Evolutionary conservation across 169 alveolate genomes (phyloP).

Genomic region (Plasmodium yoelii): DNA sequence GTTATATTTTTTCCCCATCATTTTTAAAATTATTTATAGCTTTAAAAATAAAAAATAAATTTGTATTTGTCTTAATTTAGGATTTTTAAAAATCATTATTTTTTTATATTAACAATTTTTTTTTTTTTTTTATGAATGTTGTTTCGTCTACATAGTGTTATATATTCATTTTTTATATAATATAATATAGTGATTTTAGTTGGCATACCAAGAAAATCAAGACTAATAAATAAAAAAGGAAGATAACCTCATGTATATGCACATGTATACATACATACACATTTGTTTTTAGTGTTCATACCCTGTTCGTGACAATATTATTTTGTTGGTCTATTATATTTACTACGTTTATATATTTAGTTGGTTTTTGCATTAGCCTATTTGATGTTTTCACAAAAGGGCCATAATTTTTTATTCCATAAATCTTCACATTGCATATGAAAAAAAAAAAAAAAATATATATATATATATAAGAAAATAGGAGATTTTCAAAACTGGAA

Average conservation of each 20-base stretch:
- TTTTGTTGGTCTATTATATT: no score
- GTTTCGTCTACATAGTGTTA: neutral
- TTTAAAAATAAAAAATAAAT: slow-evolving; percentile 34
- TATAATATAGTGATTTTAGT: slow-evolving; percentile 12
- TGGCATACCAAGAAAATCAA: no score
- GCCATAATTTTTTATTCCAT: no score
- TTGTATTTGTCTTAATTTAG: slow-evolving; percentile 13
- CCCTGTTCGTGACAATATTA: no score
- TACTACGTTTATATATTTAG: no score
- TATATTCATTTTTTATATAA: slow-evolving; percentile 18
- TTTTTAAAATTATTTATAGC: slow-evolving; percentile 37
- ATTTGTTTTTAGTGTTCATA: neutral
- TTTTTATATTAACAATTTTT: slow-evolving; percentile 7
- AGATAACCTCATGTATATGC: neutral
- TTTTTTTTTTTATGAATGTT: slow-evolving; percentile 26
- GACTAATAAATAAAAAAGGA: no score
- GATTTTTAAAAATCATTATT: slow-evolving; percentile 9
- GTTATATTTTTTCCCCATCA: slow-evolving; percentile 7
- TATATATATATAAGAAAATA: no score
- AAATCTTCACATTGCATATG: no score
- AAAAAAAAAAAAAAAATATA: no score
- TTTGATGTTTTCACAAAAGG: no score
- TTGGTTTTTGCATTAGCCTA: no score
- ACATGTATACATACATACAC: neutral
- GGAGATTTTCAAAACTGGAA: no score